A percentile compares a stretch with the other conserved stretches of the same genome.
These are phyloP conservation scores for Cyberlindnera mrakii DNA, from an alignment of 805 yeast species.

Conservation along the genomic window DNA sequence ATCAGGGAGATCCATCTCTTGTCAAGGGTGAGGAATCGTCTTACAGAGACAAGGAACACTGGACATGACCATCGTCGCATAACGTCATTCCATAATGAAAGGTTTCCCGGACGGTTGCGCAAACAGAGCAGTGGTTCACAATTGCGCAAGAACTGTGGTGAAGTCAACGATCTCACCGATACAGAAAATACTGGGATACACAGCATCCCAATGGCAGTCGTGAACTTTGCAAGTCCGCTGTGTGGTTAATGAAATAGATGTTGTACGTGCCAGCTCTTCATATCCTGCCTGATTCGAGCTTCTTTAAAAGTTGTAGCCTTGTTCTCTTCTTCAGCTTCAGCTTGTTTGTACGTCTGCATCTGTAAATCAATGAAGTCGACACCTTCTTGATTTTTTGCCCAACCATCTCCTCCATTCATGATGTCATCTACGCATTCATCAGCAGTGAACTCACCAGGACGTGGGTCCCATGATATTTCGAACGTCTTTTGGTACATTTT, in stretches of 20 bases:
- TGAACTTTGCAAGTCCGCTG: not conserved
- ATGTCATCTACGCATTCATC: slow-evolving; percentile 71
- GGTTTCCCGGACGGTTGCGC: too few relatives aligned
- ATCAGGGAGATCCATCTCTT: slow-evolving; percentile 1
- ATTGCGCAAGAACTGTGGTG: too few relatives aligned
- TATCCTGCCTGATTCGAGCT: slow-evolving; percentile 27
- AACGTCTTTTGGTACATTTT: slow-evolving; percentile 47
- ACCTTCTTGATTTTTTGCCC: slow-evolving; percentile 47
- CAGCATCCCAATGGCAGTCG: not conserved
- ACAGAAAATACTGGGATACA: too few relatives aligned
- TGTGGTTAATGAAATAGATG: slow-evolving; percentile 3
- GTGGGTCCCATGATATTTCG: slow-evolving; percentile 55
- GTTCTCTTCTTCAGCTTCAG: not conserved
- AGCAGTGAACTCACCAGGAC: slow-evolving; percentile 56
- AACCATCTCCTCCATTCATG: slow-evolving; percentile 64
- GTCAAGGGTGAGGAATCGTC: slow-evolving; percentile 3
- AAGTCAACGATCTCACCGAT: too few relatives aligned
- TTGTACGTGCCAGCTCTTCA: slow-evolving; percentile 36
- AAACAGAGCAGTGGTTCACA: too few relatives aligned
- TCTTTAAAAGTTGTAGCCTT: slow-evolving; percentile 17
- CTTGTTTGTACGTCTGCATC: slow-evolving; percentile 1
- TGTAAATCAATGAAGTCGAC: slow-evolving; percentile 32
- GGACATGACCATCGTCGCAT: not conserved
- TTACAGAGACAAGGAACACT: slow-evolving; percentile 4
- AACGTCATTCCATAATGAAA: too few relatives aligned